Conservation (phyloP, 805 yeast genomes). For the Starmerella gropengiesseri region DNA sequence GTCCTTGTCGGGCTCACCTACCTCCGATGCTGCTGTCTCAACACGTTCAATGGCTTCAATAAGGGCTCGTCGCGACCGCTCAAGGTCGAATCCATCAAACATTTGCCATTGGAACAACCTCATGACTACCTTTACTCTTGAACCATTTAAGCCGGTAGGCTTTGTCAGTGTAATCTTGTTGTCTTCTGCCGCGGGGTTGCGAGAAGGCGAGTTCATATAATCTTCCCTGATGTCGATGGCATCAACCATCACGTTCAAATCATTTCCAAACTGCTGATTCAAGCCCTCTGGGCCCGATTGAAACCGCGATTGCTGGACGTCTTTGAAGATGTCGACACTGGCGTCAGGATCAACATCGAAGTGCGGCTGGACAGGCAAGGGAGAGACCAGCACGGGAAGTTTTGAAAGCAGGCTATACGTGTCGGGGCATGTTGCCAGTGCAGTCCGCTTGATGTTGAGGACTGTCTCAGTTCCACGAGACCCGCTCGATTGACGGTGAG, state of each 20-base stretch:
- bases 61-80: constrained; percentile 57
- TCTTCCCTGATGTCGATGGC: constrained; percentile 21
- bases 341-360: constrained; percentile 5
- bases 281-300: background rate
- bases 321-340: constrained; percentile 6
- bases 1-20: constrained; percentile 22
- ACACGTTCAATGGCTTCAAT: constrained; percentile 53
- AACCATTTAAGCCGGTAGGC: too few relatives aligned
- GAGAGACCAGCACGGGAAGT: background rate
- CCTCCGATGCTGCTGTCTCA: constrained; percentile 31
- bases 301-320: background rate
- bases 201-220: constrained; percentile 4
- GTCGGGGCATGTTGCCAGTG: constrained; percentile 8
- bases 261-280: background rate
- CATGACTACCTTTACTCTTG: constrained; percentile 10
- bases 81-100: constrained; percentile 92
- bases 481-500: background rate
- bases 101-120: constrained; percentile 33
- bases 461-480: background rate
- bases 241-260: background rate
- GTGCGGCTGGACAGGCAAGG: background rate
- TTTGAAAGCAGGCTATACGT: background rate
- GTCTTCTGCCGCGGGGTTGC: background rate
- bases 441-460: background rate
- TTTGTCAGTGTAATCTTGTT: too few relatives aligned